Evolutionary conservation across 2,329 filamentous ascomycete species (phyloP), one percentile per base, ranked within the genome.

Genomic region (Malbranchea zuffiana): DNA sequence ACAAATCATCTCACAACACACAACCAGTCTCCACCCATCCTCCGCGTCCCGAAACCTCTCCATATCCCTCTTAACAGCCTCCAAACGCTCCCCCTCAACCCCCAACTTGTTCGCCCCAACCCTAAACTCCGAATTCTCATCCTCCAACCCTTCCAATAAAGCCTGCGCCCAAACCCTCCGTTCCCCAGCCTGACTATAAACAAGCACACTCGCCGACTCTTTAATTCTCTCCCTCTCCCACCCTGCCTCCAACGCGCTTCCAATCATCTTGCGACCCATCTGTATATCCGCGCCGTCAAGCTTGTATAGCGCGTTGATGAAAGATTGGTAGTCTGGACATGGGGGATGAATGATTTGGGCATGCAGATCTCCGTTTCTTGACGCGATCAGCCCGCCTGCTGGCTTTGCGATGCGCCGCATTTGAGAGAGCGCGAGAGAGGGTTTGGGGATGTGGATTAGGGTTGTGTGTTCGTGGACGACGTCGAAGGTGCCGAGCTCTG

Each of bases 401-500:
- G 57, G 45, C 44, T 71, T 74, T 10, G 60, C 55, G 2, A 78
- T 68, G 0, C 69, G 62, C 4, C 63, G 58, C 68, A 78, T 72
- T 45, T 74, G 69, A n/a, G 56, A 55, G 35, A 77, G 53, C 0
- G 69, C 68, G 2, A 55, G 50, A 0, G 71, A 52, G 0, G 72
- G 72, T 35, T 71, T 60, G 7, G 58, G 48, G 4, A 78, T 55
- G 48, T 78, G 74, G 40, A 69, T 65, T 4, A 78, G 57, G 1
- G 78, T 67, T 47, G 77, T 72, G 46, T 75, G 71, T 6, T 66
- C 68, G 47, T 74, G 69, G 3, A 78, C 72, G 4, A 78, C 49
- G 43, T 79, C 75, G 43, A 78, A 79, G 1, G 56, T 53, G 17
- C 57, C 55, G 29, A 75, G 66, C 2, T 55, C 43, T 24, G 57